Evolutionary conservation across 2,329 filamentous ascomycete species (phyloP).

Genomic region (Pseudogymnoascus sp.): DNA sequence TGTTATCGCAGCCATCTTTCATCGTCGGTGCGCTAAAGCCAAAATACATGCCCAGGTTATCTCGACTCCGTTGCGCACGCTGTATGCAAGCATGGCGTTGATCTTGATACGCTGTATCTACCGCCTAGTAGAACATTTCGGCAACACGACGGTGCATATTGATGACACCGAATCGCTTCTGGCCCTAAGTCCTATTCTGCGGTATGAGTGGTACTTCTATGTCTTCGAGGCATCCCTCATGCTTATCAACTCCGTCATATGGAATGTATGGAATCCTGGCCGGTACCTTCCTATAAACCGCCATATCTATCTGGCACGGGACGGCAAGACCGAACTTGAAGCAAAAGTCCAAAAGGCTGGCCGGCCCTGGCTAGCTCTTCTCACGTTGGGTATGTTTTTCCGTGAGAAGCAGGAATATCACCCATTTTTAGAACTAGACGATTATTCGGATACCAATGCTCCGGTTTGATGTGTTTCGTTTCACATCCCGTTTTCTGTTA

Average conservation of each 20-base stretch:
- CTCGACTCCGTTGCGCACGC: conserved; percentile 32
- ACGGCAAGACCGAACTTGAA: conserved; percentile 38
- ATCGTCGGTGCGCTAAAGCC: conserved; percentile 30
- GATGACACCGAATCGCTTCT: conserved; percentile 29
- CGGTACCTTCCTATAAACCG: conserved; percentile 37
- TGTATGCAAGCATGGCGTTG: conserved; percentile 40
- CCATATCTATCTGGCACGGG: conserved; percentile 38
- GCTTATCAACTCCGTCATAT: conserved; percentile 39
- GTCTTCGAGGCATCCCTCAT: conserved; percentile 45
- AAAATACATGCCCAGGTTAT: conserved; percentile 21
- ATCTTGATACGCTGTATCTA: conserved; percentile 45
- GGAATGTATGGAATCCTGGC: conserved; percentile 41
- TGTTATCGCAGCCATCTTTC: conserved; percentile 38
- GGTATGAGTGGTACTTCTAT: conserved; percentile 49
- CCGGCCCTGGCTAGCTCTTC: conserved; percentile 20
- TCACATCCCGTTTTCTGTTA: not conserved
- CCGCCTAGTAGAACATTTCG: conserved; percentile 47
- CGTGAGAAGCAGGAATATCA: conserved; percentile 8
- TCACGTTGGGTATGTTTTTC: conserved; percentile 14
- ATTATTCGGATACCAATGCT: not conserved
- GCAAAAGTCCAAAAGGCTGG: conserved; percentile 40
- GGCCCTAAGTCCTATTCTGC: conserved; percentile 34
- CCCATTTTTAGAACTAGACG: not conserved
- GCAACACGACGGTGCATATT: conserved; percentile 33
- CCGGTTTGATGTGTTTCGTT: not conserved